These are phyloP conservation scores for Cordyceps tenuipes DNA, from an alignment of 2,329 filamentous ascomycete species.

Conservation along the genomic window DNA sequence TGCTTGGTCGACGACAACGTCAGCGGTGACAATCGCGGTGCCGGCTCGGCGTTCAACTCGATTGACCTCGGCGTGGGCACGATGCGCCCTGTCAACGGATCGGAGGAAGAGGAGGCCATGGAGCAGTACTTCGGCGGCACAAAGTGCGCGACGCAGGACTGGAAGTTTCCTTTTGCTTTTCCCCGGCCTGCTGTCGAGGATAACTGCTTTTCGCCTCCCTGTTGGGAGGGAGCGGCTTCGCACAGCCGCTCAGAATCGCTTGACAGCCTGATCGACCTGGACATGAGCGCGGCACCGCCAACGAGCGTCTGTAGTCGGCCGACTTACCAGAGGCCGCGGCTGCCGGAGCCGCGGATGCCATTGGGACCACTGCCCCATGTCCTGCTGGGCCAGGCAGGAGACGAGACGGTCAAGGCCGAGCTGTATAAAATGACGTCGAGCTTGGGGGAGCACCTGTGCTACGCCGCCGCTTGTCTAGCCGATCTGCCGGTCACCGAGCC, in stretches of 20 bases:
- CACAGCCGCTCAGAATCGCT: background rate
- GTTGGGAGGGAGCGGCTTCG: constrained; percentile 23
- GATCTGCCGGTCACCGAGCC: background rate
- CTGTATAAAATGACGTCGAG: background rate
- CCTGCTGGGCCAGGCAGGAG: background rate
- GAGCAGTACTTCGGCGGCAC: constrained; percentile 35
- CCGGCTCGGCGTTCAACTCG: background rate
- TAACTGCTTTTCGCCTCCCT: background rate
- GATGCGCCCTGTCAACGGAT: constrained; percentile 30
- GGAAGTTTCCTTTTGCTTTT: constrained; percentile 49
- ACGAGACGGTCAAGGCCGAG: background rate
- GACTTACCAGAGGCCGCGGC: background rate
- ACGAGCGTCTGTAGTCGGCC: background rate
- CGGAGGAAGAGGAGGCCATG: constrained; percentile 42
- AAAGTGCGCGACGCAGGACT: constrained; percentile 45
- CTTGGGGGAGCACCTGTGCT: constrained; percentile 1
- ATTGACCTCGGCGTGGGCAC: constrained; percentile 39
- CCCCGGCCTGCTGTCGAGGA: constrained; percentile 21
- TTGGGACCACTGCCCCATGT: background rate
- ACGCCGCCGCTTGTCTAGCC: background rate
- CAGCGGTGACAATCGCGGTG: background rate
- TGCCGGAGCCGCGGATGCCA: background rate
- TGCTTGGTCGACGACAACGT: background rate
- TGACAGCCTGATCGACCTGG: background rate
- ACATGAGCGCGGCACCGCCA: background rate